These are phyloP conservation scores for Amesomyces nigricolor DNA, from an alignment of 2,329 filamentous ascomycete species.

Conservation along the genomic window DNA sequence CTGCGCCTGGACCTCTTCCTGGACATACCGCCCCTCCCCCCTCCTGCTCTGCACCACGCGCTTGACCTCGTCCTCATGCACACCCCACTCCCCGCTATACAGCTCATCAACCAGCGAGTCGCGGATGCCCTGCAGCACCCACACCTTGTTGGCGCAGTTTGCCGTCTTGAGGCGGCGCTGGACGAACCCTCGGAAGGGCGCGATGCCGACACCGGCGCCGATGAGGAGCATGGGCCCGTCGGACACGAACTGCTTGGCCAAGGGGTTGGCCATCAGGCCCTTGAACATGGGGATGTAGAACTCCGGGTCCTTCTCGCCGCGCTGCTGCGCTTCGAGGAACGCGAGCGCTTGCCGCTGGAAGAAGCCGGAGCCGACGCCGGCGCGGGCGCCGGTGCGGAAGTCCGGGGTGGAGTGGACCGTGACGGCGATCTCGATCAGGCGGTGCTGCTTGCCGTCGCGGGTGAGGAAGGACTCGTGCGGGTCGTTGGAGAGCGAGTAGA, in stretches of 20 bases:
- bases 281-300: slow-evolving; percentile 95
- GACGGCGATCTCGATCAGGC: slow-evolving; percentile 92
- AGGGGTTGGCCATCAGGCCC: slow-evolving; percentile 92
- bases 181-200: slow-evolving; percentile 95
- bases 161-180: slow-evolving; percentile 88
- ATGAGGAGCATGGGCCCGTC: slow-evolving; percentile 98
- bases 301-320: slow-evolving; percentile 52
- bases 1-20: slow-evolving; percentile 87
- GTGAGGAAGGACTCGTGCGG: slow-evolving; percentile 70
- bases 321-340: slow-evolving; percentile 62
- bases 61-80: slow-evolving; percentile 82
- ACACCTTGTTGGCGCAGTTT: slow-evolving; percentile 96
- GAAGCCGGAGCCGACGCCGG: slow-evolving; percentile 87
- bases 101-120: slow-evolving; percentile 93
- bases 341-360: slow-evolving; percentile 77
- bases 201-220: slow-evolving; percentile 92
- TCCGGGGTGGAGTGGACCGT: slow-evolving; percentile 83
- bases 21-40: slow-evolving; percentile 84
- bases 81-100: slow-evolving; percentile 93
- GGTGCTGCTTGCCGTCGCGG: slow-evolving; percentile 63
- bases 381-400: slow-evolving; percentile 67
- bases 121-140: slow-evolving; percentile 91
- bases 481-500: slow-evolving; percentile 97
- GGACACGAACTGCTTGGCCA: slow-evolving; percentile 83
- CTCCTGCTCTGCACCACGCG: slow-evolving; percentile 70